Evolutionary conservation across 179 eudicot species (phyloP), one percentile per base, ranked within the genome.

Genomic region (Pouteria campechiana): DNA sequence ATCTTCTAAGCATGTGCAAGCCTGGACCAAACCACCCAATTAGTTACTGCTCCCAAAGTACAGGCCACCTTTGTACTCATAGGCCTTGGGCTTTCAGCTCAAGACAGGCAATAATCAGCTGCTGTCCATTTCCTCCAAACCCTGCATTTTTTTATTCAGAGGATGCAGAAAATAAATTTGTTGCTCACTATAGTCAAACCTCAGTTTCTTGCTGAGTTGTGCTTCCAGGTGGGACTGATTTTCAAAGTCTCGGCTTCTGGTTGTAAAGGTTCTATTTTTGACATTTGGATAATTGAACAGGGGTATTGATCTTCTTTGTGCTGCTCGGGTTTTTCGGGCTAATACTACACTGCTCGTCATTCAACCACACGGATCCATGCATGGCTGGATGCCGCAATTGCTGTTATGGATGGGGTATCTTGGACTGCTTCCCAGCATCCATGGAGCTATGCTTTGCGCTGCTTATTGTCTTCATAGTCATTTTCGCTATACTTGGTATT

Each of bases 351-450:
- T 86, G 94, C 68, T 67, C 81, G 23, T 48, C 89, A 37, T 46
- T 76, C 2, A 74, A 72, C 52, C 51, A 61, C 30, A 74, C 44
- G 37, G 83, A 86, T 50, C 93, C 83, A 3, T 75, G 72, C 20
- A 59, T 76, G 76, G 93, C 82, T 64, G 93, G 96, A 46, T 86
- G 89, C 65, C 93, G 83, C 37, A 76, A 79, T 54, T 82, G 90
- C 69, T 83, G 85, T 55, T 83, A 74, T 50, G 96, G 96, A 24
- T 83, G 96, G 78, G 93, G 89, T 12, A 70, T 83, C 48, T 58
- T 79, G 75, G 96, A 79, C 48, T 76, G 89, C 47, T 86, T 79
- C 44, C 86, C 94, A 18, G 96, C 81, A 49, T 83, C 96, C 7
- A 58, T 74, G 81, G 96, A 86, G 64, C 89, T 81, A 29, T 83